Base-by-base conservation (phyloP, 768 basidiomycete genomes). In the Amanita fuliginea region DNA sequence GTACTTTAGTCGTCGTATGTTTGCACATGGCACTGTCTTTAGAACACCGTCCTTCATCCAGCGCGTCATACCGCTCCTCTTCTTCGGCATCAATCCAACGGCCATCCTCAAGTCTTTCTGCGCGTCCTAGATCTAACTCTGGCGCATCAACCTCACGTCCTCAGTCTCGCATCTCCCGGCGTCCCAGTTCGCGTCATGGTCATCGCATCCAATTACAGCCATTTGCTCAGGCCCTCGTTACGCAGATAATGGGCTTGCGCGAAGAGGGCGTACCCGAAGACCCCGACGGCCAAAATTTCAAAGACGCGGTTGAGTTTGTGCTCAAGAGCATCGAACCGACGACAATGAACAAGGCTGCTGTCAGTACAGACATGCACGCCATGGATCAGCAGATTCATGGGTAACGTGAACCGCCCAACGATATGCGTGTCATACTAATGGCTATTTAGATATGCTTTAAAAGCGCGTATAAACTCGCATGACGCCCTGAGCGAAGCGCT, bases 401-500 rank as follows among this genome's bases (percentile, higher is more conserved):
- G 85, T 86, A 62, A 46, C 73, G 59, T 55, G 34, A 22, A 37
- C 40, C 36, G 54, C 45, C 52, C 50, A 21, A 40, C 16, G 13
- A 30, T 42, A 13, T 41, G n/a, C 37, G 10, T 30, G 32, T 52
- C 41, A 51, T 35, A 39, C 43, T 51, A 16, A 56, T 50, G 41
- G 52, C 30, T 39, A 41, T 39, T 28, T 54, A 85, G 85, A 13
- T 75, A 72, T 59, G 67, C 72, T 16, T 67, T 83, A 58, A 89
- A 89, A 61, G 83, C 84, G 11, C 77, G 77, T 34, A 74, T 91
- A 49, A 78, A 81, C 53, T 78, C 78, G 10, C 69, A 75, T 43
- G 80, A 89, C 57, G 60, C 56, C 11, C 68, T 86, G 3, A 81
- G 78, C 11, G 68, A 74, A 24, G 85, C 84, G 0, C 60, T 90